Percentiles rank a stretch among this genome's conserved stretches.
Evolutionary conservation across 2,329 filamentous ascomycete genomes (phyloP).

Genomic region (Phialophora verrucosa): DNA sequence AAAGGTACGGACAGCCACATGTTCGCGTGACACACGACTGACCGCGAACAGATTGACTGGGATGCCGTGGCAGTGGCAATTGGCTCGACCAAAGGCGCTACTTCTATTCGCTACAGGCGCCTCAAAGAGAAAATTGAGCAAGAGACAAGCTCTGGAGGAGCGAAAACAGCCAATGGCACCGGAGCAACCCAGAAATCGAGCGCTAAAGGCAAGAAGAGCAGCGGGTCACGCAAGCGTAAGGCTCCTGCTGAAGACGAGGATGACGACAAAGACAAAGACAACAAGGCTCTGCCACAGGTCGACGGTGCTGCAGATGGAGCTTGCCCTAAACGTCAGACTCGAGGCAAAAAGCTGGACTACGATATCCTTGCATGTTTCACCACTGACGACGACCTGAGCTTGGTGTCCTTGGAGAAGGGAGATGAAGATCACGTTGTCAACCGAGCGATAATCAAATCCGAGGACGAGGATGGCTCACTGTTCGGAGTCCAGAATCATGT

Average conservation of each 20-base stretch:
- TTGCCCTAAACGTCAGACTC: slow-evolving; percentile 14
- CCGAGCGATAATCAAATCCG: slow-evolving; percentile 5
- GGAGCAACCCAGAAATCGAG: not conserved
- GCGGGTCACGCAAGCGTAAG: slow-evolving; percentile 11
- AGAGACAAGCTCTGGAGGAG: not conserved
- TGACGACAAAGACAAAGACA: not conserved
- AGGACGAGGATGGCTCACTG: slow-evolving; percentile 5
- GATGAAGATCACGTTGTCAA: slow-evolving; percentile 13
- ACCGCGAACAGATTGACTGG: slow-evolving; percentile 48
- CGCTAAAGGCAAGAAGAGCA: slow-evolving; percentile 14
- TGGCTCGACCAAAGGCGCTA: slow-evolving; percentile 47
- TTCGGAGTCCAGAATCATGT: not conserved
- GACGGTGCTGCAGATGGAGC: slow-evolving; percentile 9
- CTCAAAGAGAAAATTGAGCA: slow-evolving; percentile 42
- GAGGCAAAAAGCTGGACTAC: slow-evolving; percentile 21
- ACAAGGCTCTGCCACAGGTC: not conserved
- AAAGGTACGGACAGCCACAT: slow-evolving; percentile 34
- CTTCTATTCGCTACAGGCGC: slow-evolving; percentile 49
- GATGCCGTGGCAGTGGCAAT: slow-evolving; percentile 44
- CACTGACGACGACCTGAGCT: slow-evolving; percentile 2
- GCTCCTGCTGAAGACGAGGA: not conserved
- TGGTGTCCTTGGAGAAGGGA: not conserved
- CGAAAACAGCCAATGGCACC: not conserved
- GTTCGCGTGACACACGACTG: not conserved
- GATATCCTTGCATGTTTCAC: not conserved